Evolutionary conservation across 192 early-diverging fungal species (phyloP).

Genomic region (Dispira simplex): DNA sequence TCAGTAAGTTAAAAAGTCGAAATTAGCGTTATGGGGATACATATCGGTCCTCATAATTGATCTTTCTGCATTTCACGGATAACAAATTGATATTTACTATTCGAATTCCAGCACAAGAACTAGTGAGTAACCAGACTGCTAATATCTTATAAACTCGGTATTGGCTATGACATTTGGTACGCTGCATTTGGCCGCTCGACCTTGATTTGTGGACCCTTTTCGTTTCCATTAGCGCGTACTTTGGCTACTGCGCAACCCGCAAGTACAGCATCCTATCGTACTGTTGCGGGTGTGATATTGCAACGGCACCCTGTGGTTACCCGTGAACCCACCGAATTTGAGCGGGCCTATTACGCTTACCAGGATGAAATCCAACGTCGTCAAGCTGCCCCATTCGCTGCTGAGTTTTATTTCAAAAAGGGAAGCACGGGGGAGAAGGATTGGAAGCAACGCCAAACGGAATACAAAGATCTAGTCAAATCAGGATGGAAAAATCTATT

Average conservation of each 20-base stretch:
- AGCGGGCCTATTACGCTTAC: constrained; percentile 51
- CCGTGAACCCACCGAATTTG: constrained; percentile 40
- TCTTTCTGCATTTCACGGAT: background rate
- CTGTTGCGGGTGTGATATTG: constrained; percentile 44
- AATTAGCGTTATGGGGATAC: background rate
- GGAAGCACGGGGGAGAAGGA: constrained; percentile 49
- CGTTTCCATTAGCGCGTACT: background rate
- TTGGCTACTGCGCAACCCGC: background rate
- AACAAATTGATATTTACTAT: too few species aligned
- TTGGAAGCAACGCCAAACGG: constrained; percentile 34
- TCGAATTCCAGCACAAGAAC: too few species aligned
- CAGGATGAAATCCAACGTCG: constrained; percentile 38
- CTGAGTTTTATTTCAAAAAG: constrained; percentile 66
- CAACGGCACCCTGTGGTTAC: constrained; percentile 52
- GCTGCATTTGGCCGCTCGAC: background rate
- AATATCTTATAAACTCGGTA: background rate
- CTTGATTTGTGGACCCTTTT: background rate
- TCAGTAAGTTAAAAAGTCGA: background rate
- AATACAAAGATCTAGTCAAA: constrained; percentile 15
- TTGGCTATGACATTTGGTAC: background rate
- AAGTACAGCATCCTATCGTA: constrained; percentile 14
- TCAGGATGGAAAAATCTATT: constrained; percentile 15
- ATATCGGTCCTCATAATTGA: background rate
- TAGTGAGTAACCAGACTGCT: background rate
- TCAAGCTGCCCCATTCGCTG: constrained; percentile 35